Base-by-base conservation (phyloP, 2,329 filamentous ascomycete species). In the Exophiala viscosa region DNA sequence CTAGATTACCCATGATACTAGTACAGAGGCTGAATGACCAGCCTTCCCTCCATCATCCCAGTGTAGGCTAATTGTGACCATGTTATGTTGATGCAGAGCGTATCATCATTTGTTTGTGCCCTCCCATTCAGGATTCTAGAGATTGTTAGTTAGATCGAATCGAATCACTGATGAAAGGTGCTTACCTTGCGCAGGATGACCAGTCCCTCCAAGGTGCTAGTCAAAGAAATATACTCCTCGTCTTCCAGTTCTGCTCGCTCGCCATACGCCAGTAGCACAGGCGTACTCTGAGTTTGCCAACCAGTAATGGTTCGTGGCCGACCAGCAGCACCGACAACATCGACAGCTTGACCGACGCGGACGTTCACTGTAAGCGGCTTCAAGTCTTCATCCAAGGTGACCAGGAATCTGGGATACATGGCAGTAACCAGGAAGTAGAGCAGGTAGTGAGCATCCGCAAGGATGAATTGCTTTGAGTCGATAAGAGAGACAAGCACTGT, bases 221-320 rank as follows among this genome's bases (percentile, higher is more conserved):
- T 95, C 67, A 99, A 75, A 71, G 87, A 89, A 60, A 97, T 86
- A 70, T 97, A 99, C 75, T 99, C 86, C 75, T 99, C 93, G 66
- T 99, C 93, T 72, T 99, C 93, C 45, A 99, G 77, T 77, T 99
- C 93, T 8, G 93, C 93, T 65, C 95, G 82, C 77, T 99, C 93
- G 28, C 95, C 93, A 67, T 96, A 87, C n/a, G 89, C 86, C 64
- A 99, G 76, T 54, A 99, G 77, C 42, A 99, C 93, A 0, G 93
- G 93, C n/a, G 93, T 99, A 76, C 89, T 96, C 78, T 99, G 93
- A 61, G 93, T 99, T 74, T 99, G 93, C 93, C 93, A 99, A 48
- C 93, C 93, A 8, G 93, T 99, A 65, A 99, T 99, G 2, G 93
- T 99, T 85, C 99, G 97, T 62, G 93, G 93, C 58, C 92, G 83